Evolutionary conservation across 441 rosid genomes (phyloP).

Genomic region (Eruca vesicaria): DNA sequence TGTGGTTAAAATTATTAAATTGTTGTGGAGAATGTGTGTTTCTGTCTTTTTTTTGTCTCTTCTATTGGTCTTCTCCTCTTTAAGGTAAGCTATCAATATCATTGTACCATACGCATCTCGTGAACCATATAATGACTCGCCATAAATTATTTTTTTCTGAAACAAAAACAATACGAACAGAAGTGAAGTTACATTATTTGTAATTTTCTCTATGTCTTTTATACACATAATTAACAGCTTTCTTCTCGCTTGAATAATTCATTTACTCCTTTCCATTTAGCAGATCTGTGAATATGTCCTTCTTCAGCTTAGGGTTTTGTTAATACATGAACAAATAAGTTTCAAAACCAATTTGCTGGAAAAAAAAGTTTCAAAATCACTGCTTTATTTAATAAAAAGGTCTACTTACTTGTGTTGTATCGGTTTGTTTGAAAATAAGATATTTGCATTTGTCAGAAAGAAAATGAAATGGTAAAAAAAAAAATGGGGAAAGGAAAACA

Average conservation of each 20-base stretch:
- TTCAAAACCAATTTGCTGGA: too few species aligned
- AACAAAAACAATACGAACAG: neutral
- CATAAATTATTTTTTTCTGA: constrained; percentile 12
- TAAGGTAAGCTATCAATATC: constrained; percentile 48
- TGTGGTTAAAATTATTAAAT: constrained; percentile 4
- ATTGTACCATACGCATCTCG: constrained; percentile 40
- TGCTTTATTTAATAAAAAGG: neutral
- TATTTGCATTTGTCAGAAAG: too few species aligned
- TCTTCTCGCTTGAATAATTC: neutral
- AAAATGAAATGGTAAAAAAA: neutral
- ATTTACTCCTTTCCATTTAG: constrained; percentile 8
- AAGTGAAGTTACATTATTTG: neutral
- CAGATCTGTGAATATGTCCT: constrained; percentile 14
- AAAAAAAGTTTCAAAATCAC: too few species aligned
- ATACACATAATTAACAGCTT: neutral
- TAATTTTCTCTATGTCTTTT: neutral
- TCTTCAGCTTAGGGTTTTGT: constrained; percentile 11
- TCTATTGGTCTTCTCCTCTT: constrained; percentile 36
- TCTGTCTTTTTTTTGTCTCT: constrained; percentile 30
- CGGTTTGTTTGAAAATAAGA: neutral
- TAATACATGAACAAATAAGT: too few species aligned
- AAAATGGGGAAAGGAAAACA: constrained; percentile 46
- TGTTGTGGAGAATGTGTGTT: constrained; percentile 42
- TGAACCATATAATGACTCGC: constrained; percentile 38
- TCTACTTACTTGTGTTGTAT: neutral